Conservation (phyloP, 352 stramenopile genomes). For the Phytophthora chlamydospora region DNA sequence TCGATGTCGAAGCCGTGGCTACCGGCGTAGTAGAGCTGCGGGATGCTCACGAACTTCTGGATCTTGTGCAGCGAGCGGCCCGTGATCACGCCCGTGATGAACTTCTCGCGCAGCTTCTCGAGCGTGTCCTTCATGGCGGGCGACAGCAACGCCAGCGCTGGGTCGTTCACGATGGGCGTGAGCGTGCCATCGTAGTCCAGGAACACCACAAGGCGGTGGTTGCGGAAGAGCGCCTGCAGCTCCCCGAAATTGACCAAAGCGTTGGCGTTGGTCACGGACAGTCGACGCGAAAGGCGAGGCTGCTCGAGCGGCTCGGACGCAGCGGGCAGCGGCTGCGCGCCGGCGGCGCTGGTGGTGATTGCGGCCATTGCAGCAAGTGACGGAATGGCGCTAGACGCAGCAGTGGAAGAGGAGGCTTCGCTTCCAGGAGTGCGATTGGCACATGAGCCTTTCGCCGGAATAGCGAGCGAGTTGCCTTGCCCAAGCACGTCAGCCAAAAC, state of each 20-base stretch:
- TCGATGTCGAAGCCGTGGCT: conserved; percentile 92
- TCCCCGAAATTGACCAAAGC: conserved; percentile 73
- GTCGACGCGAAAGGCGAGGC: conserved; percentile 28
- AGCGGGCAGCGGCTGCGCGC: conserved; percentile 2
- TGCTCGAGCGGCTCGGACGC: conserved; percentile 5
- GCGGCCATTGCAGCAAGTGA: conserved; percentile 29
- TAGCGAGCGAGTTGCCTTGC: conserved; percentile 16
- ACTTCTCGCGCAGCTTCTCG: conserved; percentile 76
- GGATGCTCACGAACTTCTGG: conserved; percentile 88
- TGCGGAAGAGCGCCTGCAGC: conserved; percentile 55
- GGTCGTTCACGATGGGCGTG: conserved; percentile 91
- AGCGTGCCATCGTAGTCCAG: conserved; percentile 92
- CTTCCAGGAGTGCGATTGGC: conserved; percentile 25
- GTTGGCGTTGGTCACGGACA: conserved; percentile 79
- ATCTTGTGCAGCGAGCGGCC: conserved; percentile 90
- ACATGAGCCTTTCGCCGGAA: conserved; percentile 27
- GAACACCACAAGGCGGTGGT: conserved; percentile 81
- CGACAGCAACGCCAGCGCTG: conserved; percentile 70
- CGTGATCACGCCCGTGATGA: conserved; percentile 88
- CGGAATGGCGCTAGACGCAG: conserved; percentile 1
- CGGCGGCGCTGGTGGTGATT: conserved; percentile 8
- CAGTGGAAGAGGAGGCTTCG: conserved; percentile 25
- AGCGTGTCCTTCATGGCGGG: conserved; percentile 73
- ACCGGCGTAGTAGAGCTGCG: conserved; percentile 89
- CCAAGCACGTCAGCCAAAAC: conserved; percentile 31